These are phyloP conservation scores for Beauveria medogensis DNA, from an alignment of 2,329 filamentous ascomycete genomes.

Conservation along the genomic window DNA sequence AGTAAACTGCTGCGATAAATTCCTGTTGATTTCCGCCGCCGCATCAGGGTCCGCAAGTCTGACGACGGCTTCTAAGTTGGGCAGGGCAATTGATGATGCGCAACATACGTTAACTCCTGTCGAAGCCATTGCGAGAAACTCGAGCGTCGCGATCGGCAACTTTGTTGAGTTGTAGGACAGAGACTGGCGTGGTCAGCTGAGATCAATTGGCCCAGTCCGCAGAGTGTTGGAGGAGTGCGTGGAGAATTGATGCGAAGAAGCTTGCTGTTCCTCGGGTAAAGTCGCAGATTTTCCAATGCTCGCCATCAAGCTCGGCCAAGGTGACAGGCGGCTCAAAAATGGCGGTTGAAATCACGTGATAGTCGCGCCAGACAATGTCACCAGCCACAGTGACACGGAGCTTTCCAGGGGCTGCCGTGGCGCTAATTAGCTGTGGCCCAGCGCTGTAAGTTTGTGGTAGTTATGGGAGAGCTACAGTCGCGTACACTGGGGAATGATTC, in stretches of 20 bases:
- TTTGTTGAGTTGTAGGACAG: slow-evolving; percentile 14
- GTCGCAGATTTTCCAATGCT: slow-evolving; percentile 35
- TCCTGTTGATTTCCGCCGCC: not conserved
- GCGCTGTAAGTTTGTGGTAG: not conserved
- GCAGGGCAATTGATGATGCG: slow-evolving; percentile 12
- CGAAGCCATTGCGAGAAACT: slow-evolving; percentile 49
- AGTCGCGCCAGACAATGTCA: not conserved
- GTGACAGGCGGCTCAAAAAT: slow-evolving; percentile 9
- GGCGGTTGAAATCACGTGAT: slow-evolving; percentile 11
- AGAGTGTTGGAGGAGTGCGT: slow-evolving; percentile 32
- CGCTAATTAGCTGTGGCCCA: slow-evolving; percentile 6
- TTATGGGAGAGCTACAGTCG: not conserved
- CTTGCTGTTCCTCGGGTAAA: slow-evolving; percentile 37
- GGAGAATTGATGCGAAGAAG: slow-evolving; percentile 31
- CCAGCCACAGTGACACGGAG: slow-evolving; percentile 1
- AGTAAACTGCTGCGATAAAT: slow-evolving; percentile 12
- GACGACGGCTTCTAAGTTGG: not conserved
- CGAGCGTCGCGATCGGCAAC: slow-evolving; percentile 35
- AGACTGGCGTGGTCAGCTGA: slow-evolving; percentile 26
- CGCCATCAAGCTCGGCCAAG: slow-evolving; percentile 23
- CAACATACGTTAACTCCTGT: slow-evolving; percentile 60
- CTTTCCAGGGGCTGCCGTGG: slow-evolving; percentile 5
- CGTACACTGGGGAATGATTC: not conserved
- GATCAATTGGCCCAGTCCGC: slow-evolving; percentile 38
- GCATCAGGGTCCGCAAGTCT: not conserved